Base-by-base conservation (phyloP, 176 grass and related monocot species). In the Otatea glauca region DNA sequence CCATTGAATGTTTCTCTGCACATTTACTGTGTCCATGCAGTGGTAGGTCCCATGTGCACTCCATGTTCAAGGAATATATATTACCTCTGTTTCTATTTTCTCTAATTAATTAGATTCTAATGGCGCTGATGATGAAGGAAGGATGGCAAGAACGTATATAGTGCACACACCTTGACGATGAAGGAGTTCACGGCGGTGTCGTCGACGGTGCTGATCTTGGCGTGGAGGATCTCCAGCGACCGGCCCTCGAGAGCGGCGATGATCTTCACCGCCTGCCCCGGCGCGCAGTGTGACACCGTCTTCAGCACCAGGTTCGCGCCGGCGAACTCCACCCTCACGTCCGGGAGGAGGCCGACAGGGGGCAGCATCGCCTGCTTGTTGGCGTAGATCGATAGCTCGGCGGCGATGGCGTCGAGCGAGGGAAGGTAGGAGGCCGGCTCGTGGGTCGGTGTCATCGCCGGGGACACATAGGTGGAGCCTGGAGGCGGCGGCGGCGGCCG, bases 271-370 rank as follows among this genome's bases (percentile, higher is more conserved):
- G 77, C 80, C 77, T 98, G 96, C 17, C 91, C 89, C 0, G 85
- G 93, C 65, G 87, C 75, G 17, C 80, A 87, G 54, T 90, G 91
- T 62, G 96, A 98, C 48, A 89, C 87, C 14, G 96, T 98, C 88
- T 84, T 92, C 61, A 98, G 72, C 69, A 98, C 80, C 37, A 98
- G 85, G 88, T 98, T 95, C 4, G 96, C 75, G 14, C 96, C 93
- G 18, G 93, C 59, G 67, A 98, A 98, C 91, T 98, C 92, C 89
- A 98, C 91, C 60, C 87, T 87, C 34, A 98, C 93, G 7, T 98
- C 91, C 1, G 92, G 86, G 76, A 94, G 78, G 70, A 42, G 34
- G 14, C 24, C 54, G 37, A 50, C 8, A 3, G 67, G 42, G 29
- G 79, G 63, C 53, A 7, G 72, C 6, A 71, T 68, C 10, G 58